phyloP scores from a whole-genome alignment of 129 eudicot species.

The Flaveria ramosissima region DNA sequence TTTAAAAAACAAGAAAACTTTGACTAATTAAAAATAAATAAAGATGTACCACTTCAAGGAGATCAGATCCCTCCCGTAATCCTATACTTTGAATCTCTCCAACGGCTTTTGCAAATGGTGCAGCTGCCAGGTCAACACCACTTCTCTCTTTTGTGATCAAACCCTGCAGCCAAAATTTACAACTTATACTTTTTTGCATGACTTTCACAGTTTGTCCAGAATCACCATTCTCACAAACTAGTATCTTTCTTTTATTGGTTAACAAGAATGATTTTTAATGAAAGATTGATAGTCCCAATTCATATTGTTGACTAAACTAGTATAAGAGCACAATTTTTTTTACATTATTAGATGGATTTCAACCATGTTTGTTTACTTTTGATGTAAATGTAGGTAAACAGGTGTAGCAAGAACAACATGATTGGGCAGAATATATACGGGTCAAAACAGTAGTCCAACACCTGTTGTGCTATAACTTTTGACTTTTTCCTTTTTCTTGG shows the following conservation, averaged over 20 bases:
- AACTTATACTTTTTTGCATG: neutral
- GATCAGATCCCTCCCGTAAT: conserved; percentile 79
- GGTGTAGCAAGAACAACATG: conserved; percentile 1
- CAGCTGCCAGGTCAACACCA: conserved; percentile 79
- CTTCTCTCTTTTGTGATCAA: conserved; percentile 82
- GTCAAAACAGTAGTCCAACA: neutral
- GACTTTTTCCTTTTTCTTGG: neutral
- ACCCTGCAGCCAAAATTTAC: conserved; percentile 61
- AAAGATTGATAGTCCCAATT: no score
- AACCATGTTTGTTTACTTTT: neutral
- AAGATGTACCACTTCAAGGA: conserved; percentile 76
- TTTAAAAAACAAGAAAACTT: neutral
- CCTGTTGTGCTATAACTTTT: neutral
- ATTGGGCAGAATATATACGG: neutral
- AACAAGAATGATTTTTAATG: neutral
- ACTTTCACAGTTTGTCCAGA: neutral
- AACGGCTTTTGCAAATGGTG: conserved; percentile 68
- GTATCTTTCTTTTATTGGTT: neutral
- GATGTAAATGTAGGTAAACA: neutral
- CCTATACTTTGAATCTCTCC: conserved; percentile 67
- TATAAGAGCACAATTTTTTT: neutral
- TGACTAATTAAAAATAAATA: neutral
- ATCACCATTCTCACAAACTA: neutral
- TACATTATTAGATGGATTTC: neutral
- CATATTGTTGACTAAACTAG: no score